These are phyloP conservation scores for Fraxinus sp. DNA, from an alignment of 305 asterid genomes.

Conservation along the genomic window DNA sequence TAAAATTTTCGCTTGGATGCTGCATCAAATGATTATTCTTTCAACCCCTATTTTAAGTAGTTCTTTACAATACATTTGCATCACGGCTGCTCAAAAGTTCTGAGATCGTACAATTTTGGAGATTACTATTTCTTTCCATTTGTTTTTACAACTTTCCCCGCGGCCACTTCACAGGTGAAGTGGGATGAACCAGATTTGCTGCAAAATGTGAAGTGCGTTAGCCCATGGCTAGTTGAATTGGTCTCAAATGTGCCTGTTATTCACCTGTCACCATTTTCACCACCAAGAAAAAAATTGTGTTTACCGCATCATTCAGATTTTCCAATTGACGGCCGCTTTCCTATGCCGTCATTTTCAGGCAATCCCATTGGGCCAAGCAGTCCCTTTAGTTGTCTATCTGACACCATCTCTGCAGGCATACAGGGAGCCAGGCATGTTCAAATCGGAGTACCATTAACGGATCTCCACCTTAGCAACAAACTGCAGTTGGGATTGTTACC, in stretches of 20 bases:
- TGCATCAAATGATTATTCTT: background rate
- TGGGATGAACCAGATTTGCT: conserved; percentile 93
- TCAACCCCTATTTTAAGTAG: background rate
- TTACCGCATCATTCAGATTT: conserved; percentile 57
- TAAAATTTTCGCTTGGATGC: background rate
- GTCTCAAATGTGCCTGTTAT: conserved; percentile 73
- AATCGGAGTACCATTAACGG: conserved; percentile 71
- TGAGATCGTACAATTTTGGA: background rate
- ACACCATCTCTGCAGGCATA: conserved; percentile 90
- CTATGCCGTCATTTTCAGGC: conserved; percentile 83
- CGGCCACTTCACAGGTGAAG: conserved; percentile 51
- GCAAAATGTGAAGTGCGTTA: conserved; percentile 81
- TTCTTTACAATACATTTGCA: background rate
- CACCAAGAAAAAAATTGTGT: conserved; percentile 69
- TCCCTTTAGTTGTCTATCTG: conserved; percentile 56
- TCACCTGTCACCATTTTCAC: conserved; percentile 68
- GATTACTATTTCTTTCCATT: background rate
- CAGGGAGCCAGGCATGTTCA: conserved; percentile 99
- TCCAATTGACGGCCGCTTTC: conserved; percentile 62
- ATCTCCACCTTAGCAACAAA: conserved; percentile 58
- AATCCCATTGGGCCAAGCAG: conserved; percentile 79
- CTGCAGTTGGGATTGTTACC: conserved; percentile 64
- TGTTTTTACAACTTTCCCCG: conserved; percentile 10
- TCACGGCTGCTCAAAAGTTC: background rate
- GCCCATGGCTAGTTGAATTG: conserved; percentile 92